A percentile compares a stretch with the other conserved stretches of the same genome.
These are phyloP conservation scores for Davidsoniella eucalypti DNA, from an alignment of 2,329 filamentous ascomycete species.

Conservation along the genomic window DNA sequence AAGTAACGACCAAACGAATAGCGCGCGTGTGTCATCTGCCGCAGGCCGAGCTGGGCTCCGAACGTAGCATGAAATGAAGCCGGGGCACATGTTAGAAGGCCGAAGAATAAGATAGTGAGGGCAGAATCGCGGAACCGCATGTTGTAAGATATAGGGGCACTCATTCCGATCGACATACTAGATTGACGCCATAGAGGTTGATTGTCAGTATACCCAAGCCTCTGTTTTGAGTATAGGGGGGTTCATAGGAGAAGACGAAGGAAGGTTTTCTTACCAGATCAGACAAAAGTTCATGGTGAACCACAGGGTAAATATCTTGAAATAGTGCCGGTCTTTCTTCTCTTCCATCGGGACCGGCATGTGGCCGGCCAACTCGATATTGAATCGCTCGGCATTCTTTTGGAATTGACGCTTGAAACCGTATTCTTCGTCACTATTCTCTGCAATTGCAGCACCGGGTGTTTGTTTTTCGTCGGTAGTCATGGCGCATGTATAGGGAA, in stretches of 20 bases:
- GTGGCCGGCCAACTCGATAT: slow-evolving; percentile 18
- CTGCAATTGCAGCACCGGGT: neutral
- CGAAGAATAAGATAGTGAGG: slow-evolving; percentile 31
- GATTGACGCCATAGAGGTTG: slow-evolving; percentile 5
- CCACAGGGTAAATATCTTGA: slow-evolving; percentile 20
- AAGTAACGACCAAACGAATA: slow-evolving; percentile 18
- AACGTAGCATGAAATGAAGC: slow-evolving; percentile 27
- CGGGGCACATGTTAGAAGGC: slow-evolving; percentile 22
- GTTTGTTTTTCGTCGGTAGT: too few species aligned
- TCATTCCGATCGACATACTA: slow-evolving; percentile 27
- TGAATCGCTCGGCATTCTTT: neutral
- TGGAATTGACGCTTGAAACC: neutral
- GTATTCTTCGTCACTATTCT: neutral
- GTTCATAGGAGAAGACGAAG: neutral
- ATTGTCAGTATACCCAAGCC: neutral
- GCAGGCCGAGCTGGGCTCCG: slow-evolving; percentile 28
- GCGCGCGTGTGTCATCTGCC: slow-evolving; percentile 31
- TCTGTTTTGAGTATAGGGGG: neutral
- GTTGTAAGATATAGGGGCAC: slow-evolving; percentile 26
- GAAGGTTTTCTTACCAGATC: slow-evolving; percentile 17
- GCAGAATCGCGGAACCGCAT: slow-evolving; percentile 26
- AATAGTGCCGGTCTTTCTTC: slow-evolving; percentile 18
- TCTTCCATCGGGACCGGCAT: slow-evolving; percentile 19
- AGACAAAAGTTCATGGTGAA: slow-evolving; percentile 20
- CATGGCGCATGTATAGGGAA: too few species aligned